phyloP scores from a whole-genome alignment of 1,284 basidiomycete genomes.

The Caloboletus firmus region DNA sequence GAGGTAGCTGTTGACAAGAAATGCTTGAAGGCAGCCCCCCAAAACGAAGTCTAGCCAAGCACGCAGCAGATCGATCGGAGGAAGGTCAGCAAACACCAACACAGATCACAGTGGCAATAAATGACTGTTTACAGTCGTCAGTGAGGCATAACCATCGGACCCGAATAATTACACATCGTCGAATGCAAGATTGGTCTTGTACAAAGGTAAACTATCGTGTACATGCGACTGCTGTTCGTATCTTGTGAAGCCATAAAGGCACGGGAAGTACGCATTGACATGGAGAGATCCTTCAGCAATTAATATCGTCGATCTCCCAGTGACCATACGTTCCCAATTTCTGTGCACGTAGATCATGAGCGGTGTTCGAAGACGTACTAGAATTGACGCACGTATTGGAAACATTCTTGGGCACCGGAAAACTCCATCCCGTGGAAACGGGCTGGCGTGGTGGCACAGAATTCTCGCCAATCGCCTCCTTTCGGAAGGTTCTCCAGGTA shows the following conservation, averaged over 20 bases:
- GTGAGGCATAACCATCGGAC: not conserved
- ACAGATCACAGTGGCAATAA: not conserved
- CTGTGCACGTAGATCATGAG: slow-evolving; percentile 3
- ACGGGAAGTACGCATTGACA: not conserved
- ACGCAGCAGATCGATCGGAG: no score
- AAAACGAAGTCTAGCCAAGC: no score
- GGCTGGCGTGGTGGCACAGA: slow-evolving; percentile 33
- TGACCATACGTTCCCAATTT: slow-evolving; percentile 23
- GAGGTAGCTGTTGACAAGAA: not conserved
- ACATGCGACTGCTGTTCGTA: not conserved
- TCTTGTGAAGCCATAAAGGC: not conserved
- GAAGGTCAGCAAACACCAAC: not conserved
- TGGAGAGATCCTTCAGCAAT: slow-evolving; percentile 14
- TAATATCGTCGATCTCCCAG: slow-evolving; percentile 27
- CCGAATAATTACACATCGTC: not conserved
- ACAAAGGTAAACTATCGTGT: not conserved
- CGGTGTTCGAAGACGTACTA: not conserved
- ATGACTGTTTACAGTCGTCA: not conserved
- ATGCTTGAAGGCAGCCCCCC: not conserved
- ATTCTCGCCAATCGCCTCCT: slow-evolving; percentile 31
- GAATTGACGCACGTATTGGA: slow-evolving; percentile 11
- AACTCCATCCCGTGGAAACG: slow-evolving; percentile 24
- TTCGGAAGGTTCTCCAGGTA: slow-evolving; percentile 27
- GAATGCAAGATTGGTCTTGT: not conserved
- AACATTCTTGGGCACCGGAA: slow-evolving; percentile 22